Conservation (phyloP, 2,329 filamentous ascomycete genomes). For the Trichoderma endophyticum region DNA sequence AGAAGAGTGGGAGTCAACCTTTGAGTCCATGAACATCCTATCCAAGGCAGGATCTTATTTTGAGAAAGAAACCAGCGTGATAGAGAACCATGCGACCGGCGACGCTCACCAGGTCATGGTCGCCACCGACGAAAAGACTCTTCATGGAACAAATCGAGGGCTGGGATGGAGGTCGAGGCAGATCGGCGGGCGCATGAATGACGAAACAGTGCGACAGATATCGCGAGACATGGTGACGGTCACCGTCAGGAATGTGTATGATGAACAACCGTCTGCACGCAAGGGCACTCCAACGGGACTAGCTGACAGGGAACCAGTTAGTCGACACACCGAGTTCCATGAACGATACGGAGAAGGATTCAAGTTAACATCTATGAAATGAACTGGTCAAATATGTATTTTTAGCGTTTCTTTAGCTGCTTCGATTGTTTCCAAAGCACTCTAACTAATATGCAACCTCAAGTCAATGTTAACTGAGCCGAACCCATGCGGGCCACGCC, state of each 20-base stretch:
- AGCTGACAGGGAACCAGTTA: neutral
- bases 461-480: neutral
- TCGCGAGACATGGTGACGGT: slow-evolving; percentile 17
- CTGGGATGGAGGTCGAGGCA: slow-evolving; percentile 20
- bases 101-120: slow-evolving; percentile 24
- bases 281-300: neutral
- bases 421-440: neutral
- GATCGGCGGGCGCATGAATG: slow-evolving; percentile 21
- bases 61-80: slow-evolving; percentile 20
- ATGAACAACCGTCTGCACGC: neutral
- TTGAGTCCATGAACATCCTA: slow-evolving; percentile 19
- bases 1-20: slow-evolving; percentile 19
- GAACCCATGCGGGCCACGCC: too few relatives aligned
- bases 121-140: slow-evolving; percentile 21
- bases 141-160: slow-evolving; percentile 23
- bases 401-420: neutral
- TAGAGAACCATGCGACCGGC: slow-evolving; percentile 23
- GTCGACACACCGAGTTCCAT: slow-evolving; percentile 6
- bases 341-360: slow-evolving; percentile 18
- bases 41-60: slow-evolving; percentile 16
- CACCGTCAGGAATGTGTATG: neutral
- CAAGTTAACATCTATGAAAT: neutral
- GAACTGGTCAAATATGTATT: neutral
- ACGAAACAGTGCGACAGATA: slow-evolving; percentile 22
- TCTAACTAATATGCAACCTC: neutral